Evolutionary conservation across 2,329 filamentous ascomycete species (phyloP), one percentile per base, ranked within the genome.

Genomic region (Incumbomyces lentus): DNA sequence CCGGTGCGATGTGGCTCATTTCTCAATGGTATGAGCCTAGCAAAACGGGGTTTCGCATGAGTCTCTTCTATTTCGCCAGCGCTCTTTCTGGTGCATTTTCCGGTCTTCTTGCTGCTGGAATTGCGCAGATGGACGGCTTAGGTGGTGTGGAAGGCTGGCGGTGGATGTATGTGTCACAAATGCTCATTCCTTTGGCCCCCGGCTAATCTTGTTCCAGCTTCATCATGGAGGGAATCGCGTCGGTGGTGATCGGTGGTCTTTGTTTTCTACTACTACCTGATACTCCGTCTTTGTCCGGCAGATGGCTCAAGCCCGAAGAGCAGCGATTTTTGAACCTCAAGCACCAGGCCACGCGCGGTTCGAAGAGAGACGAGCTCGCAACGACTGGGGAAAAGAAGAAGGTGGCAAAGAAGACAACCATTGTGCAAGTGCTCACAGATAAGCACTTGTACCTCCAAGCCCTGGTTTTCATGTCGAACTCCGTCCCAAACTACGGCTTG

Each of bases 41-140:
- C 29, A 47, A 54, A 31, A 52, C 58, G 11, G 49, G 52, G 6
- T 52, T 44, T 7, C 47, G 57, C 17, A 54, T 52, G 30, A 51
- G 54, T 29, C 49, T 51, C 17, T 55, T 54, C 32, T 46, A 45
- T 36, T 47, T 52, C n/a, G 49, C 48, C 18, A 76, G 83, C 1
- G 83, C 84, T 1, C 68, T 86, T 2, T 82, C 83, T 0, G 84
- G 84, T 2, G 84, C 81, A 1, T 74, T 79, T 18, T 84, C 84
- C 5, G 85, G 85, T 0, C 65, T 89, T 12, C 68, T 89, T 13
- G 84, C 84, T 17, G 53, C 59, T 44, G 57, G 48, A 6, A 50
- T 65, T 13, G 51, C 54, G 12, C 56, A 61, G 44, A 79, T 89
- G 76, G 79, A 84, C 41, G 84, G 83, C 1, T 59, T 79, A 1